Conservation (phyloP, 1,284 basidiomycete species). For the Xanthoconium separans region DNA sequence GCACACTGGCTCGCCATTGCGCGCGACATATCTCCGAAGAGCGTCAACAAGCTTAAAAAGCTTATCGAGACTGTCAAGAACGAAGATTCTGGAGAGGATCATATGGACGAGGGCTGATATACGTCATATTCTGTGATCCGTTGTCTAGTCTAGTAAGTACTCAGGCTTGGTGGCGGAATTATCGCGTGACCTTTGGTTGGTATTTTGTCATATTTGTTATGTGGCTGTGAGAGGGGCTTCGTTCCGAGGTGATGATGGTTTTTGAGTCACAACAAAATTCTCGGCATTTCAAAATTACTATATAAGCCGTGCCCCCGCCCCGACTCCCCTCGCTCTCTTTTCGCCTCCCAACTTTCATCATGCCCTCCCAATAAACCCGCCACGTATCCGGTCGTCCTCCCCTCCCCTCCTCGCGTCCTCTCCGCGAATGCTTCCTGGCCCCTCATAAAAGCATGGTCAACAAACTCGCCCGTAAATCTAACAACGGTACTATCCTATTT, state of each 20-base stretch:
- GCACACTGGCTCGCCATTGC: conserved; percentile 84
- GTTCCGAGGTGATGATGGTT: conserved; percentile 24
- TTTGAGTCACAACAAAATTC: conserved; percentile 32
- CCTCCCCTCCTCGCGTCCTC: conserved; percentile 13
- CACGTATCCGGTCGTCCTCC: conserved; percentile 28
- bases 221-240: conserved; percentile 33
- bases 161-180: conserved; percentile 14
- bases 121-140: not conserved
- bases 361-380: conserved; percentile 40
- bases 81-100: conserved; percentile 56
- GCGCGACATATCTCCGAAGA: conserved; percentile 82
- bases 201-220: conserved; percentile 27
- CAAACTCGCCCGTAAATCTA: conserved; percentile 72
- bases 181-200: conserved; percentile 23
- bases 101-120: conserved; percentile 70
- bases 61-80: conserved; percentile 69
- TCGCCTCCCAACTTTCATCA: conserved; percentile 34
- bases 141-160: no score
- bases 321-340: conserved; percentile 12
- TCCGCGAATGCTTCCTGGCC: conserved; percentile 40
- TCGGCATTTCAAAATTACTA: conserved; percentile 34
- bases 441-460: conserved; percentile 74
- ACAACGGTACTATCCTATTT: conserved; percentile 81
- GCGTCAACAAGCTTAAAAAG: conserved; percentile 72
- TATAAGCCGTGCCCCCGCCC: conserved; percentile 26